A percentile compares a stretch with the other conserved stretches of the same genome.
Evolutionary conservation across 345 rosid species (phyloP).

Genomic region (Pistacia integerrima): DNA sequence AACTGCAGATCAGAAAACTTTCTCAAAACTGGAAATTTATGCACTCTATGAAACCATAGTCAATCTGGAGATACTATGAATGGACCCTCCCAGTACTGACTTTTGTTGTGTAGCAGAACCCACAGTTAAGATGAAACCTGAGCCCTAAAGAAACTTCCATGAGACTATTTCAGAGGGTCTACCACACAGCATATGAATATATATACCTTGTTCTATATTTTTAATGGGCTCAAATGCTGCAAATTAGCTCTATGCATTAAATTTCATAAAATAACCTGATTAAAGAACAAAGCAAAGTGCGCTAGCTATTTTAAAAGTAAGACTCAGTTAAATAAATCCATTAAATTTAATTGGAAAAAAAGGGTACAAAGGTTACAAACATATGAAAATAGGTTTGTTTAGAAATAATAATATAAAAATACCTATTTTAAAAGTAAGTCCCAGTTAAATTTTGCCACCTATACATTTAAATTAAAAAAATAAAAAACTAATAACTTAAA

Average conservation of each 20-base stretch:
- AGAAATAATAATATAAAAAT: too few species aligned
- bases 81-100: not conserved
- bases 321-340: too few species aligned
- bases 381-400: too few species aligned
- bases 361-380: too few species aligned
- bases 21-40: not conserved
- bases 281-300: conserved; percentile 89
- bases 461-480: too few species aligned
- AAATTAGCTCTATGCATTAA: not conserved
- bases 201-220: conserved; percentile 71
- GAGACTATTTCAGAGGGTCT: not conserved
- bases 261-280: conserved; percentile 58
- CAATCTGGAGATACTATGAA: not conserved
- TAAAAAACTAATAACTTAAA: too few species aligned
- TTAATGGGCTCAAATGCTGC: not conserved
- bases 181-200: not conserved
- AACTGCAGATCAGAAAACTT: not conserved
- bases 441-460: too few species aligned
- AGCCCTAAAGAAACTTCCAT: not conserved
- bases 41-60: not conserved
- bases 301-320: conserved; percentile 44
- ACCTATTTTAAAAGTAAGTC: too few species aligned
- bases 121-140: too few species aligned
- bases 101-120: too few species aligned
- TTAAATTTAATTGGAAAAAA: too few species aligned